These are phyloP conservation scores for Boehmeria nivea DNA, from an alignment of 306 rosid species.

Conservation along the genomic window DNA sequence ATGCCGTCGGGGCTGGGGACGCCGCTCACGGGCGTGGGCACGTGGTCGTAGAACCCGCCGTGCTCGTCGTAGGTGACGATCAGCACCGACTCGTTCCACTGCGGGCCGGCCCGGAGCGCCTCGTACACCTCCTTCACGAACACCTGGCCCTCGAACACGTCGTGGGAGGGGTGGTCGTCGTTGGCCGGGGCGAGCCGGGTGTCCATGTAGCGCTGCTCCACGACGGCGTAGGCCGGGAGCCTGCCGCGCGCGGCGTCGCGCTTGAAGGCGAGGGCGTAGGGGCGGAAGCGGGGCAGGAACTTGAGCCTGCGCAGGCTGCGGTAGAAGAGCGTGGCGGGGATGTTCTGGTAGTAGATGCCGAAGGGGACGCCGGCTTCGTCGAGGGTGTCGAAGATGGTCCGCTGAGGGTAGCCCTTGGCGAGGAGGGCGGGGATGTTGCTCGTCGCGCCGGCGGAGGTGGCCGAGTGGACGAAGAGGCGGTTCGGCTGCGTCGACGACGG, in stretches of 20 bases:
- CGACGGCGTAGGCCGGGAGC: slow-evolving; percentile 53
- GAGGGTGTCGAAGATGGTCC: slow-evolving; percentile 63
- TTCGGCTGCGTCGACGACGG: slow-evolving; percentile 89
- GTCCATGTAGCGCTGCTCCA: slow-evolving; percentile 82
- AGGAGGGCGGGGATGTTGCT: slow-evolving; percentile 57
- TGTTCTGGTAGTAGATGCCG: slow-evolving; percentile 72
- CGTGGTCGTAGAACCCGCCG: slow-evolving; percentile 85
- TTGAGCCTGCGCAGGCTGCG: slow-evolving; percentile 64
- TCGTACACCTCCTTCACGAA: slow-evolving; percentile 89
- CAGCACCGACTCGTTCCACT: slow-evolving; percentile 69
- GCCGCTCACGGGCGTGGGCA: slow-evolving; percentile 59
- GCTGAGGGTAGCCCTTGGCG: slow-evolving; percentile 57
- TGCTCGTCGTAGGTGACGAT: slow-evolving; percentile 86
- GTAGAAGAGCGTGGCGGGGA: slow-evolving; percentile 73
- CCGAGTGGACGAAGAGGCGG: slow-evolving; percentile 78
- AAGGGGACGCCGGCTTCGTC: slow-evolving; percentile 50
- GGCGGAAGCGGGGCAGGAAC: slow-evolving; percentile 41
- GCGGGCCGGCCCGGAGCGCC: slow-evolving; percentile 74
- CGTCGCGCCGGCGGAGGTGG: slow-evolving; percentile 71
- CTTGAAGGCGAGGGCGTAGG: slow-evolving; percentile 46
- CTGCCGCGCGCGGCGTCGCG: slow-evolving; percentile 47
- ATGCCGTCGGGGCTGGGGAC: slow-evolving; percentile 80
- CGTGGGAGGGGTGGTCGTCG: slow-evolving; percentile 93
- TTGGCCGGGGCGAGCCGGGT: slow-evolving; percentile 44
- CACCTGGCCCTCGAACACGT: slow-evolving; percentile 75